Base-by-base conservation (phyloP, 768 basidiomycete species). In the Suillus alpinus region DNA sequence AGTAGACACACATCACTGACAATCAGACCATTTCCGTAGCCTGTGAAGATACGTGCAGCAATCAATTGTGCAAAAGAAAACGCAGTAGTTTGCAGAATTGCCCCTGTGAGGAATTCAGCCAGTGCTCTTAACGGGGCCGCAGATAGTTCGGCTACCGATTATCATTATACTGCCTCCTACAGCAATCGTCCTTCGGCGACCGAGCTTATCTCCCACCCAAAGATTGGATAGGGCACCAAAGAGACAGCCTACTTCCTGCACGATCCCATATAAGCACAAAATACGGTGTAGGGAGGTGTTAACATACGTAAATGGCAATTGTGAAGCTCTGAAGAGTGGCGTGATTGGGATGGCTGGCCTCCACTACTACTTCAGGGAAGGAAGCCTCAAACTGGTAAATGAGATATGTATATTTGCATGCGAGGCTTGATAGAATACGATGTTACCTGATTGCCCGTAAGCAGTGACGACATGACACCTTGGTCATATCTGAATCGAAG, bases 201-300 rank as follows among this genome's bases (percentile, higher is more conserved):
- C 80, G 4, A 80, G 68, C 56, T 68, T 66, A 65, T 81, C 80
- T 10, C 78, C 76, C 13, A 77, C 59, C 75, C 74, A 67, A 3
- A 82, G 68, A 36, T 77, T 80, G 3, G 75, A 75, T 41, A 81
- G 57, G 1, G 80, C 79, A 7, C 81, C 81, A 23, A 73, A 61
- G 39, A 81, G 70, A 64, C 80, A 80, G 8, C 80, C 80, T 34
- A 78, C 69, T 70, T 80, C 78, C 75, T 81, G 65, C 31, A 58
- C 31, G 9, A 26, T 20, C 2, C 9, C 32, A 34, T 31, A 13
- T 59, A n/a, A 59, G 46, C 7, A 46, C 10, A 14, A 40, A 10
- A 6, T 20, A 34, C 10, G 23, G 31, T 3, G 16, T 39, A 36
- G 26, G 6, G n/a, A 20, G 56, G 8, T 23, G 13, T 14, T 0